These are phyloP conservation scores for Alternaria novae-zelandiae DNA, from an alignment of 2,329 filamentous ascomycete genomes.

Conservation along the genomic window DNA sequence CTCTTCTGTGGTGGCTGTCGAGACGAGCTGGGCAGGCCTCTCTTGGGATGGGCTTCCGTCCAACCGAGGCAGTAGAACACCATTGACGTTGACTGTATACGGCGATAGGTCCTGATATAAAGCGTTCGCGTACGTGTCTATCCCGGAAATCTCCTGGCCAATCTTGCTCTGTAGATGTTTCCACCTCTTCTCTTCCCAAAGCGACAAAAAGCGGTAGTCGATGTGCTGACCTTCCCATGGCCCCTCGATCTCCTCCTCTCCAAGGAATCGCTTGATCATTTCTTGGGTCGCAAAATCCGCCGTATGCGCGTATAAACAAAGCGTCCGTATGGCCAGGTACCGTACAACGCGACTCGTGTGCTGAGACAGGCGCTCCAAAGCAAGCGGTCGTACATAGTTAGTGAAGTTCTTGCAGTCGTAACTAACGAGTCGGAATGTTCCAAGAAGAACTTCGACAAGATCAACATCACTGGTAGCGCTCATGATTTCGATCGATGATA, in stretches of 20 bases:
- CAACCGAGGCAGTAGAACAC: slow-evolving; percentile 49
- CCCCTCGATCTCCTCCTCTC: slow-evolving; percentile 67
- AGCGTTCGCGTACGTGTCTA: neutral
- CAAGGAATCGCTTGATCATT: slow-evolving; percentile 72
- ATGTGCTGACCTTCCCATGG: slow-evolving; percentile 76
- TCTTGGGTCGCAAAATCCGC: slow-evolving; percentile 79
- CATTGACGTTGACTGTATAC: slow-evolving; percentile 43
- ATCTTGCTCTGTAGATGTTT: slow-evolving; percentile 24
- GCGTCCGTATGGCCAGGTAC: slow-evolving; percentile 82
- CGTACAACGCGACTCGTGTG: slow-evolving; percentile 66
- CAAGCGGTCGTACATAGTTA: slow-evolving; percentile 67
- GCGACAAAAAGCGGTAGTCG: slow-evolving; percentile 76
- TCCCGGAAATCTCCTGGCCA: slow-evolving; percentile 2
- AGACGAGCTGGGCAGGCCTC: slow-evolving; percentile 52
- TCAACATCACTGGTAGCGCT: slow-evolving; percentile 4
- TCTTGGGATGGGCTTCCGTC: slow-evolving; percentile 37
- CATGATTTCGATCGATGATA: neutral
- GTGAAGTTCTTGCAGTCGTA: slow-evolving; percentile 75
- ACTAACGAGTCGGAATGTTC: slow-evolving; percentile 79
- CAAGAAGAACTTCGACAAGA: slow-evolving; percentile 63
- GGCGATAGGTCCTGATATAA: slow-evolving; percentile 35
- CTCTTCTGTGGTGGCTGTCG: slow-evolving; percentile 72
- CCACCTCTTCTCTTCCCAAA: slow-evolving; percentile 69
- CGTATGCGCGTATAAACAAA: slow-evolving; percentile 78
- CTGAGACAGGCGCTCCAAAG: slow-evolving; percentile 72